Evolutionary conservation across 257 asterid species (phyloP), one percentile per base, ranked within the genome.

Genomic region (Coffea canephora): DNA sequence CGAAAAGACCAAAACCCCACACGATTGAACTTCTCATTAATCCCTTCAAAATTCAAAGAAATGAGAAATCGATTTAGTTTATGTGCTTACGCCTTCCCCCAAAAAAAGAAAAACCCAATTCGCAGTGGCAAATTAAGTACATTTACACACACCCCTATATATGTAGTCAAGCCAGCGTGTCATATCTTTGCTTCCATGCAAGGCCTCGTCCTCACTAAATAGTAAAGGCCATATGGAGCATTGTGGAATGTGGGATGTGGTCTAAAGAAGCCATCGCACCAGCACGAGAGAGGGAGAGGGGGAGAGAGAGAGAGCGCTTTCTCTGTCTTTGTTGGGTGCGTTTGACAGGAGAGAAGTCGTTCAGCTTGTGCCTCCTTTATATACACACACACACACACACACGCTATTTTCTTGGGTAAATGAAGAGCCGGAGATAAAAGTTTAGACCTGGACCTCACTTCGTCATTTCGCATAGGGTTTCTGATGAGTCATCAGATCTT

Each of bases 151-250:
- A 23, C 43, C 0, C 8, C 12, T 8, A 48, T 48, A 48, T 8
- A 48, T 48, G 8, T 46, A 46, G 50, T 0, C 8, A 4, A 46
- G 10, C 13, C 76, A 49, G 79, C 82, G 84, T 74, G 86, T 82
- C 72, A 46, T 83, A 82, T 83, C 86, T 89, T 87, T 85, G 85
- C 88, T 87, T 84, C 91, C 93, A 89, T 87, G 92, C 94, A 91
- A 87, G 89, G 82, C 85, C 87, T 81, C 78, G 74, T 70, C 70
- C 80, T 57, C 5, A 46, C 50, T 71, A 74, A 70, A 49, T 78
- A 69, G 48, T 57, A 39, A 39, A 39, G 2, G 41, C 36, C 25
- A 66, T 78, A 82, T 34, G 11, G 74, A 69, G 67, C 41, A 49
- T 55, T 14, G 65, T 19, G 27, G 65, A 71, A 14, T 23, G 21